These are phyloP conservation scores for Cryptosporidium meleagridis DNA, from an alignment of 169 alveolate species.

Conservation along the genomic window DNA sequence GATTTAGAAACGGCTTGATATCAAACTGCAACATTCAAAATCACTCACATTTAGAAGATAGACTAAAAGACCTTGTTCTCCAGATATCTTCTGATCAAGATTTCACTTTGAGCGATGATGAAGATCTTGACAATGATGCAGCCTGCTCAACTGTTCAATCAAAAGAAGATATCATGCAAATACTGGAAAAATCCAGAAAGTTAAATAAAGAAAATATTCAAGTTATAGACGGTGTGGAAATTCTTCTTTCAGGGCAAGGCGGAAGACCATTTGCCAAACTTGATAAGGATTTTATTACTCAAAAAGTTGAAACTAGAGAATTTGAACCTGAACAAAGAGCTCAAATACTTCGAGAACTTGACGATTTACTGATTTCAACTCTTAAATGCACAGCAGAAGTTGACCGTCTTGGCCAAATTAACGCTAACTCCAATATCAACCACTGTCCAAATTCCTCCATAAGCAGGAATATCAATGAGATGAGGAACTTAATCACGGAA, in stretches of 20 bases:
- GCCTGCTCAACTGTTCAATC: background rate
- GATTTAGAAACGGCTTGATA: slow-evolving; percentile 8
- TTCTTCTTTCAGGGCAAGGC: slow-evolving; percentile 45
- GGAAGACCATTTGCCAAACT: slow-evolving; percentile 54
- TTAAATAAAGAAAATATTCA: slow-evolving; percentile 37
- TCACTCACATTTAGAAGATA: slow-evolving; percentile 8
- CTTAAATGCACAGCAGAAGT: slow-evolving; percentile 52
- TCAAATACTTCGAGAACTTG: slow-evolving; percentile 8
- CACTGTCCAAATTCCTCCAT: slow-evolving; percentile 14
- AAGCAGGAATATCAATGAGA: background rate
- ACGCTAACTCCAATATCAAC: slow-evolving; percentile 14
- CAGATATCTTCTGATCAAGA: slow-evolving; percentile 1
- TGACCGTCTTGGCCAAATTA: slow-evolving; percentile 17
- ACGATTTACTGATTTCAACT: slow-evolving; percentile 26
- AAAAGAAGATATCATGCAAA: slow-evolving; percentile 30
- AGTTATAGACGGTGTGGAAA: slow-evolving; percentile 13
- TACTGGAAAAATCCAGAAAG: slow-evolving; percentile 39
- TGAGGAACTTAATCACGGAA: slow-evolving; percentile 16
- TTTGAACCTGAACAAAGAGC: slow-evolving; percentile 7
- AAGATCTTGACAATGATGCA: background rate
- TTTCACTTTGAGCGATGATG: slow-evolving; percentile 2
- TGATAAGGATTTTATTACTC: background rate
- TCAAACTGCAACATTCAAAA: slow-evolving; percentile 16
- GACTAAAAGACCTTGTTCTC: slow-evolving; percentile 1
- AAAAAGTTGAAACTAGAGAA: background rate